Conservation (phyloP, 1,284 basidiomycete genomes). For the Mycena citricolor region DNA sequence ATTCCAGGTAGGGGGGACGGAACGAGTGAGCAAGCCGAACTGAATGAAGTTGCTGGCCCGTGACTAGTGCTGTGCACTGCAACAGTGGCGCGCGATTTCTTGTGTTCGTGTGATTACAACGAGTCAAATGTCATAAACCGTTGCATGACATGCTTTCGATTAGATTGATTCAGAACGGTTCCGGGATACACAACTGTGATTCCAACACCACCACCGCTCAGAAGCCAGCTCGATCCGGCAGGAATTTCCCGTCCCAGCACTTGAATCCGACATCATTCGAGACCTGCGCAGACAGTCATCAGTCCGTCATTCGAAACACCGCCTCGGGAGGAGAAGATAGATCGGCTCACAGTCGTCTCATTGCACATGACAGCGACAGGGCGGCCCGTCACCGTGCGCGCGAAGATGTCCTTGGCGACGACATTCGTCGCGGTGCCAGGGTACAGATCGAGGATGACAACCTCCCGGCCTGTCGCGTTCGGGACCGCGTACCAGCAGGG, state of each 20-base stretch:
- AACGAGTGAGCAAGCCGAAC: too few species aligned
- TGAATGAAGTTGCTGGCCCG: too few species aligned
- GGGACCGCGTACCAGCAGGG: constrained; percentile 60
- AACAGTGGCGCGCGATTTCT: too few species aligned
- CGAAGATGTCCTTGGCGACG: constrained; percentile 46
- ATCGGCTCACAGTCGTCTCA: constrained; percentile 41
- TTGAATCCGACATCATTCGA: constrained; percentile 53
- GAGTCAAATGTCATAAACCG: too few species aligned
- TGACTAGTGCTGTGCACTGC: too few species aligned
- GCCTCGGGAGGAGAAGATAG: not conserved
- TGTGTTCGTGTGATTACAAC: too few species aligned
- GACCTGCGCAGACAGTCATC: constrained; percentile 37
- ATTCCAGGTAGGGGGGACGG: too few species aligned
- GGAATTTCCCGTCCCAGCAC: constrained; percentile 51
- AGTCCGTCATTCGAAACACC: not conserved
- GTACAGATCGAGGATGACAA: constrained; percentile 57
- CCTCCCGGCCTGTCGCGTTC: constrained; percentile 57
- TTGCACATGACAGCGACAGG: constrained; percentile 56
- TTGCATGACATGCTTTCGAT: too few species aligned
- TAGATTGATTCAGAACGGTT: too few species aligned
- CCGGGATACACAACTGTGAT: too few species aligned
- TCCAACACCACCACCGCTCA: too few species aligned
- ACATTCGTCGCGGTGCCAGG: constrained; percentile 53
- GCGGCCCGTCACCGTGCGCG: constrained; percentile 43
- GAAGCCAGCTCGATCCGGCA: too few species aligned